Evolutionary conservation across 768 basidiomycete species (phyloP).

Genomic region (Naganishia friedmannii): DNA sequence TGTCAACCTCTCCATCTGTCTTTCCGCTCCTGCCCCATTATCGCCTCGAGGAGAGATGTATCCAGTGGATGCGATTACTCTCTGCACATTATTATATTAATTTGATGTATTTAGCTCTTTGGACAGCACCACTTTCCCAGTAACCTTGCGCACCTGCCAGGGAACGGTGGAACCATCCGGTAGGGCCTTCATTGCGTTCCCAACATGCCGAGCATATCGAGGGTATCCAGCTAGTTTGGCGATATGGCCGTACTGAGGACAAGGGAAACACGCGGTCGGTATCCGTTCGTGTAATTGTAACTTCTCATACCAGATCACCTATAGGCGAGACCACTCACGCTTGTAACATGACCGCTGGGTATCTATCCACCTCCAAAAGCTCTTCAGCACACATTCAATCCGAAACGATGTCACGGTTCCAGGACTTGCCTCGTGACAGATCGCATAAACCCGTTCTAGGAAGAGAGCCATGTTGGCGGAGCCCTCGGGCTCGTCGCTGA

Average conservation of each 20-base stretch:
- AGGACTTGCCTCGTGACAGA: conserved; percentile 20
- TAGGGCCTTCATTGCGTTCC: conserved; percentile 46
- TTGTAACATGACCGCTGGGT: conserved; percentile 25
- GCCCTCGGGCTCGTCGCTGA: background rate
- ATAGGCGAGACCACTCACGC: conserved; percentile 8
- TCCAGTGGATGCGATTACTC: conserved; percentile 48
- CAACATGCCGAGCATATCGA: conserved; percentile 48
- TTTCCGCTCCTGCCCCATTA: conserved; percentile 71
- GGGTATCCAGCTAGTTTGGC: conserved; percentile 50
- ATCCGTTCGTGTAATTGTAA: background rate
- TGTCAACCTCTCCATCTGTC: conserved; percentile 71
- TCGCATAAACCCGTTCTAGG: conserved; percentile 22
- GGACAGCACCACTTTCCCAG: background rate
- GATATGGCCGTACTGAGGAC: conserved; percentile 40
- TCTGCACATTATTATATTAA: conserved; percentile 26
- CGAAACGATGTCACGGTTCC: background rate
- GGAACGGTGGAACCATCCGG: conserved; percentile 43
- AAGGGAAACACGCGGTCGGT: background rate
- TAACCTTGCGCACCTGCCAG: conserved; percentile 42
- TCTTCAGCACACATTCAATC: background rate
- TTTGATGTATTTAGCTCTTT: background rate
- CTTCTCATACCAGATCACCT: too few species aligned
- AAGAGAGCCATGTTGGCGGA: conserved; percentile 24
- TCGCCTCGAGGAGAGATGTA: conserved; percentile 72
- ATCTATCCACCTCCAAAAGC: conserved; percentile 2